Conservation (phyloP, 148 eudicot species). For the Rhododendron simsii region DNA sequence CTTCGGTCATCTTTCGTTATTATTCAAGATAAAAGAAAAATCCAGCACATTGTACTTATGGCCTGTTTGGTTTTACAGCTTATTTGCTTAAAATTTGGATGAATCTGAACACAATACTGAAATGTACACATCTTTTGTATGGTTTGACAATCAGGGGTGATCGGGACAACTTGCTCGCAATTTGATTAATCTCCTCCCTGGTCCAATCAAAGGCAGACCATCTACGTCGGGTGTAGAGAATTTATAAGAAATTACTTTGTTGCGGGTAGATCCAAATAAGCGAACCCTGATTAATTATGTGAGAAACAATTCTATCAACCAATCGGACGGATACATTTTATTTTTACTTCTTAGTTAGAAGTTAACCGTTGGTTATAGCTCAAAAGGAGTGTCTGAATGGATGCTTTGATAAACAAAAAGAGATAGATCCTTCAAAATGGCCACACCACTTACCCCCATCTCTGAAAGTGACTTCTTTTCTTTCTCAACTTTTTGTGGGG, state of each 20-base stretch:
- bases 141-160: too few relatives aligned
- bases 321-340: background rate
- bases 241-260: too few relatives aligned
- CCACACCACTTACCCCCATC: constrained; percentile 24
- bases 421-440: constrained; percentile 26
- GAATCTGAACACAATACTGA: background rate
- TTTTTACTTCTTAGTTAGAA: background rate
- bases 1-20: background rate
- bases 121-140: too few relatives aligned
- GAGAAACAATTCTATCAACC: too few relatives aligned
- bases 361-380: background rate
- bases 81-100: background rate
- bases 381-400: constrained; percentile 12
- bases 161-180: too few relatives aligned
- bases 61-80: background rate
- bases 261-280: too few relatives aligned
- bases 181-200: too few relatives aligned
- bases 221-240: too few relatives aligned
- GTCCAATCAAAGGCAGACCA: too few relatives aligned
- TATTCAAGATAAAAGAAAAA: too few relatives aligned
- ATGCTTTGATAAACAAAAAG: constrained; percentile 8
- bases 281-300: too few relatives aligned
- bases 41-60: background rate
- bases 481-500: constrained; percentile 7
- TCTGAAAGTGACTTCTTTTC: constrained; percentile 29